These are phyloP conservation scores for Apiotrichum porosum DNA, from an alignment of 1,284 basidiomycete genomes.

Conservation along the genomic window DNA sequence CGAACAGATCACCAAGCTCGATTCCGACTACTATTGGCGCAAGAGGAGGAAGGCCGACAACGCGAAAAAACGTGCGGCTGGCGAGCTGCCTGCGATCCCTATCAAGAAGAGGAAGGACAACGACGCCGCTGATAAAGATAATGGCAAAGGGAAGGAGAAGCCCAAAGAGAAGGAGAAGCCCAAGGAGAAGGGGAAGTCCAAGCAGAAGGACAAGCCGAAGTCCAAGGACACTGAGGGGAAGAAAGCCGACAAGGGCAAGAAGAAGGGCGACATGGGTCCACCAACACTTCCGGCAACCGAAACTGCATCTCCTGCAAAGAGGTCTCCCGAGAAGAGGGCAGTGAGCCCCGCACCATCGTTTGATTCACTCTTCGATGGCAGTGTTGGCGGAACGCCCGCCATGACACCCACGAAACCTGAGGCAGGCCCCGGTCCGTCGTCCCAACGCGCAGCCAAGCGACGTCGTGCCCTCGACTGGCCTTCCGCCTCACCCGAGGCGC, in stretches of 20 bases:
- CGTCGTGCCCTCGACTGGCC: too few relatives aligned
- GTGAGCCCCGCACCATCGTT: too few relatives aligned
- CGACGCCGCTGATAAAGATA: background rate
- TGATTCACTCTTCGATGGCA: too few relatives aligned
- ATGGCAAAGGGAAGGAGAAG: background rate
- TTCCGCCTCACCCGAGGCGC: background rate
- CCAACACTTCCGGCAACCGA: background rate
- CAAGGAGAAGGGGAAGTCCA: background rate
- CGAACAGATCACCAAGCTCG: conserved; percentile 18
- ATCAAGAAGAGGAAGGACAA: conserved; percentile 1
- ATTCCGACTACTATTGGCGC: conserved; percentile 31
- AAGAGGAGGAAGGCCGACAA: conserved; percentile 12
- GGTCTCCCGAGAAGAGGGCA: background rate
- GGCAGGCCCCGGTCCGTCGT: too few relatives aligned
- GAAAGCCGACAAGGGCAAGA: background rate
- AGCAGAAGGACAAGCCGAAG: background rate
- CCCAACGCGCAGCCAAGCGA: too few relatives aligned
- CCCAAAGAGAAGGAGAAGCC: background rate
- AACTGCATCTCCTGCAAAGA: background rate
- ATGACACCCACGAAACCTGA: too few relatives aligned
- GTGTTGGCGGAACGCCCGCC: too few relatives aligned
- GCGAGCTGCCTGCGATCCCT: background rate
- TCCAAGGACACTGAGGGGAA: background rate
- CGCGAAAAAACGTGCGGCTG: background rate
- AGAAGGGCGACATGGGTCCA: background rate